phyloP scores from a whole-genome alignment of 2,329 filamentous ascomycete genomes.

The Aspergillus texensis region DNA sequence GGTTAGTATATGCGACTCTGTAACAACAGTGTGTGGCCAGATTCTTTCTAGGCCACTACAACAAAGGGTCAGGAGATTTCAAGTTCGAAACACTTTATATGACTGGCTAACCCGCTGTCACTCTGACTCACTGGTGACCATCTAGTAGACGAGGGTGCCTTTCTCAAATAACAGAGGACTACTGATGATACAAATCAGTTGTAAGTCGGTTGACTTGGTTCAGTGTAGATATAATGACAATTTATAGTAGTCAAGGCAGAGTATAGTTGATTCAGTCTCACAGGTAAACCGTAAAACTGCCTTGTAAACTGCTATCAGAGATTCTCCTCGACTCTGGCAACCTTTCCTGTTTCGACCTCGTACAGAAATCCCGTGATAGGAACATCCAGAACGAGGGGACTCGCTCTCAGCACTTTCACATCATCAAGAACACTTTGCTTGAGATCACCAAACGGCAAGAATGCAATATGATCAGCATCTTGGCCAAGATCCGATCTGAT shows the following conservation, averaged over 20 bases:
- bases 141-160: not conserved
- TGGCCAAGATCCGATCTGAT: constrained; percentile 56
- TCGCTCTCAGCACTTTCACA: constrained; percentile 62
- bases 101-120: not conserved
- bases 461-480: constrained; percentile 56
- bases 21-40: not conserved
- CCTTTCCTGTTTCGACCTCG: constrained; percentile 72
- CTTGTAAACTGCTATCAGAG: not conserved
- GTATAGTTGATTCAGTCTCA: not conserved
- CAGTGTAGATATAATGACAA: too few species aligned
- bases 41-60: not conserved
- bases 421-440: constrained; percentile 68
- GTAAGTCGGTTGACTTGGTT: not conserved
- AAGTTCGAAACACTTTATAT: not conserved
- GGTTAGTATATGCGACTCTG: not conserved
- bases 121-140: not conserved
- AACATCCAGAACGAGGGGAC: constrained; percentile 63
- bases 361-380: constrained; percentile 74
- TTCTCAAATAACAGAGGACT: not conserved
- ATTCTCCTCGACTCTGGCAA: constrained; percentile 34
- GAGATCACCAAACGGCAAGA: constrained; percentile 67
- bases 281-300: too few species aligned
- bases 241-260: not conserved
- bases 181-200: not conserved
- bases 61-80: not conserved